Evolutionary conservation across 2,329 filamentous ascomycete genomes (phyloP).

Genomic region (Diplodia scrobiculata): DNA sequence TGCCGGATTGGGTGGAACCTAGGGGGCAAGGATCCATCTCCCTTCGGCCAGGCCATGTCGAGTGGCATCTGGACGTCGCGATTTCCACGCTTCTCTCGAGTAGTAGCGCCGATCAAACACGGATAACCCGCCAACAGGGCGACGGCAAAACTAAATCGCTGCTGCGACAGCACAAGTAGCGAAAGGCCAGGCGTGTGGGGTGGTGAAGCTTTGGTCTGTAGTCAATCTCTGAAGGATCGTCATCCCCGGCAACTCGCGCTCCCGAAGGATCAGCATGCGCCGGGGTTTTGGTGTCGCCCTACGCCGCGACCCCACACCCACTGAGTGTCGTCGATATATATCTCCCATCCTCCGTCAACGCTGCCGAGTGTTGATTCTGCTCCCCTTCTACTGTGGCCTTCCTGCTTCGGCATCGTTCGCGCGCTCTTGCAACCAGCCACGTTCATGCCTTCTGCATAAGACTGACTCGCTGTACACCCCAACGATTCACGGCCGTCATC

Average conservation of each 20-base stretch:
- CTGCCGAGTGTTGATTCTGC: neutral
- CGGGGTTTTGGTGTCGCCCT: neutral
- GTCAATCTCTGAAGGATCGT: neutral
- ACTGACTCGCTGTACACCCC: neutral
- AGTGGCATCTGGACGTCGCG: neutral
- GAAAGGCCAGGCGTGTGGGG: neutral
- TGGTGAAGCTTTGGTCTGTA: neutral
- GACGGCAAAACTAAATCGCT: neutral
- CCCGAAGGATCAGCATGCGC: conserved; percentile 2
- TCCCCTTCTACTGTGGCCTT: neutral
- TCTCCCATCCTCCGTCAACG: neutral
- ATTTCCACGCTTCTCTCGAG: neutral
- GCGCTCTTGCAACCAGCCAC: neutral
- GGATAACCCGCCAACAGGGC: neutral
- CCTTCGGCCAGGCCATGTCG: neutral
- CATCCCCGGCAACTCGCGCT: conserved; percentile 9
- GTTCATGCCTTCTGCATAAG: neutral
- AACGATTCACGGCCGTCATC: neutral
- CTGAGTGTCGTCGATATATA: neutral
- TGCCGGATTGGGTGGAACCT: neutral
- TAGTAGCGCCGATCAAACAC: conserved; percentile 4
- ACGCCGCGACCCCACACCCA: neutral
- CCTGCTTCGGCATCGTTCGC: no score
- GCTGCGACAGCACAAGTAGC: conserved; percentile 11
- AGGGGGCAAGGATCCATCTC: neutral